Evolutionary conservation across 108 stramenopile species (phyloP).

Genomic region (Nitzschia sp.): DNA sequence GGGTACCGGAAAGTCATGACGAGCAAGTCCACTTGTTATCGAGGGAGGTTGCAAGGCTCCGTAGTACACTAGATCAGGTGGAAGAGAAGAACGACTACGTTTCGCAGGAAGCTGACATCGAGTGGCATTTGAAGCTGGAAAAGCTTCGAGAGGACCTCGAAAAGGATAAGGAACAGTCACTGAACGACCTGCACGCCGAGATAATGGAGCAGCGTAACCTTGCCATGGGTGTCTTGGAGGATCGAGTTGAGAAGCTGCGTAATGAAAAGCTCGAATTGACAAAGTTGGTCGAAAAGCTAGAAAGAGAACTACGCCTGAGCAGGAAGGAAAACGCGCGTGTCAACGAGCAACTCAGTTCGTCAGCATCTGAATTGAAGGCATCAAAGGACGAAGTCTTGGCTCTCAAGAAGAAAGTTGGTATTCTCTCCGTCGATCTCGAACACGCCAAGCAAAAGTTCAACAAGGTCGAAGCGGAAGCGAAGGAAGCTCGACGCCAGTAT

Average conservation of each 20-base stretch:
- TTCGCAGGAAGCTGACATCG: not conserved
- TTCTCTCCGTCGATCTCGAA: constrained; percentile 12
- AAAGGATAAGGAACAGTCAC: constrained; percentile 26
- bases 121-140: constrained; percentile 34
- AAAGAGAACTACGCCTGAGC: not conserved
- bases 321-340: constrained; percentile 1
- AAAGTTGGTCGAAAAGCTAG: not conserved
- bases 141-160: constrained; percentile 41
- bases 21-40: constrained; percentile 1
- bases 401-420: constrained; percentile 11
- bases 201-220: constrained; percentile 8
- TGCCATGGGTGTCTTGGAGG: not conserved
- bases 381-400: constrained; percentile 7
- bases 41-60: constrained; percentile 32
- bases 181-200: not conserved
- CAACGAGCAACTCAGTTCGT: not conserved
- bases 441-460: not conserved
- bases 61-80: constrained; percentile 33
- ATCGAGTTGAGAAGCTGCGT: constrained; percentile 21
- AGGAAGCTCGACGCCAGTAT: not conserved
- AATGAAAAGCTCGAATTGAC: constrained; percentile 34
- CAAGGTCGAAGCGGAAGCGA: constrained; percentile 1
- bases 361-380: not conserved
- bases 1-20: not conserved
- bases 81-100: not conserved